Conservation (phyloP, 2,329 filamentous ascomycete genomes). For the Colletotrichum spaethianum region DNA sequence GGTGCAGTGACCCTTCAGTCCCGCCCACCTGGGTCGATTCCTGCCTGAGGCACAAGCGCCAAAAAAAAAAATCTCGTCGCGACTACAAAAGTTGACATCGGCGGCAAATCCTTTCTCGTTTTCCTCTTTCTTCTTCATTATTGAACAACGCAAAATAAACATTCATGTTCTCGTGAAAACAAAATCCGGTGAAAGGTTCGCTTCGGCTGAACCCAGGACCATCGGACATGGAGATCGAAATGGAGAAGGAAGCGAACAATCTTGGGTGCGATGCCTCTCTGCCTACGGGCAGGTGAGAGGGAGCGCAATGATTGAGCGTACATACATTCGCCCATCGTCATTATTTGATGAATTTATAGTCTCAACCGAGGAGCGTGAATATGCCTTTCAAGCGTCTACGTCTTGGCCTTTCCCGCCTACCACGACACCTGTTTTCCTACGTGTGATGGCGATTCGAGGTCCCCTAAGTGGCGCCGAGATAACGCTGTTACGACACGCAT, state of each 20-base stretch:
- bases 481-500: not conserved
- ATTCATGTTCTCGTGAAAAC: slow-evolving; percentile 53
- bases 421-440: slow-evolving; percentile 27
- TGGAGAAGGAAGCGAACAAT: slow-evolving; percentile 70
- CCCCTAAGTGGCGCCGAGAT: too few species aligned
- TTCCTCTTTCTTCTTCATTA: slow-evolving; percentile 49
- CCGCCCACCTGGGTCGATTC: not conserved
- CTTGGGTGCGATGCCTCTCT: slow-evolving; percentile 72
- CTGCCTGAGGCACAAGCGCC: slow-evolving; percentile 17
- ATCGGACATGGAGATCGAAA: slow-evolving; percentile 63
- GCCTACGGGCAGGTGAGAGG: slow-evolving; percentile 61
- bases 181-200: slow-evolving; percentile 62
- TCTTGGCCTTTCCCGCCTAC: not conserved
- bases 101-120: slow-evolving; percentile 40
- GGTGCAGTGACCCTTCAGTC: not conserved
- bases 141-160: slow-evolving; percentile 66
- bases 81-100: slow-evolving; percentile 30
- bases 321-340: slow-evolving; percentile 50
- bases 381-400: not conserved
- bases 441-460: slow-evolving; percentile 1
- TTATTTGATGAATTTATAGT: not conserved
- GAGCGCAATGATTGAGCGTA: slow-evolving; percentile 74
- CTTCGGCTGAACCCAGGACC: slow-evolving; percentile 62
- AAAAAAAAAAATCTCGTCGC: slow-evolving; percentile 24
- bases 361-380: too few species aligned